phyloP scores from a whole-genome alignment of 177 flowering plant genomes.

The Vitis hybrid region DNA sequence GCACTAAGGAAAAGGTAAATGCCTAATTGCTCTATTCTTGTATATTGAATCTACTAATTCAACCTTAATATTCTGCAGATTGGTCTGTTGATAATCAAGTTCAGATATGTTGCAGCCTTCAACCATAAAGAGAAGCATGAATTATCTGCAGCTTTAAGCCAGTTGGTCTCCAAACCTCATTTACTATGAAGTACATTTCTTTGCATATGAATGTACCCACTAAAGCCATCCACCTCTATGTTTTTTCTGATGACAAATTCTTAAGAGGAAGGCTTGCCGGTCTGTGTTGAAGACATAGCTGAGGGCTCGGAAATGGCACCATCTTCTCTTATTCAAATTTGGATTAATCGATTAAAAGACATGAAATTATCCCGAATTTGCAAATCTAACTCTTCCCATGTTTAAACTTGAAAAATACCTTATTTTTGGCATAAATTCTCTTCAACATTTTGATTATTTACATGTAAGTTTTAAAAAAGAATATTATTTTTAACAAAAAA shows the following conservation, averaged over 20 bases:
- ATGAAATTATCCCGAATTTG: too few relatives aligned
- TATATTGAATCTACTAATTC: not conserved
- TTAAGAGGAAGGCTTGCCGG: not conserved
- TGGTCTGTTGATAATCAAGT: not conserved
- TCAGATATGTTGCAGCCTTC: constrained; percentile 1
- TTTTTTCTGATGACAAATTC: not conserved
- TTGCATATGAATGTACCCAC: too few relatives aligned
- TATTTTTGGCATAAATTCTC: too few relatives aligned
- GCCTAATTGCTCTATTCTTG: not conserved
- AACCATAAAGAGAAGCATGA: constrained; percentile 3
- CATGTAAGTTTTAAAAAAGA: too few relatives aligned
- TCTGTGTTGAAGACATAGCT: not conserved
- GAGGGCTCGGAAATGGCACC: not conserved
- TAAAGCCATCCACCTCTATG: too few relatives aligned
- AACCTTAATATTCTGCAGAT: not conserved
- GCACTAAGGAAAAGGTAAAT: not conserved
- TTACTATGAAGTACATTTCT: too few relatives aligned
- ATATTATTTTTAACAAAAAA: too few relatives aligned
- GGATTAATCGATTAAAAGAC: too few relatives aligned
- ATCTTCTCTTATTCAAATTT: not conserved
- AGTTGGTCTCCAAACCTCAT: not conserved
- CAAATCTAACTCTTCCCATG: too few relatives aligned
- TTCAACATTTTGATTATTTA: too few relatives aligned
- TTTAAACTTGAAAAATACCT: too few relatives aligned
- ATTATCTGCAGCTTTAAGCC: constrained; percentile 1